These are phyloP conservation scores for Gamarada debralockiae DNA, from an alignment of 495 filamentous ascomycete species.

Conservation along the genomic window DNA sequence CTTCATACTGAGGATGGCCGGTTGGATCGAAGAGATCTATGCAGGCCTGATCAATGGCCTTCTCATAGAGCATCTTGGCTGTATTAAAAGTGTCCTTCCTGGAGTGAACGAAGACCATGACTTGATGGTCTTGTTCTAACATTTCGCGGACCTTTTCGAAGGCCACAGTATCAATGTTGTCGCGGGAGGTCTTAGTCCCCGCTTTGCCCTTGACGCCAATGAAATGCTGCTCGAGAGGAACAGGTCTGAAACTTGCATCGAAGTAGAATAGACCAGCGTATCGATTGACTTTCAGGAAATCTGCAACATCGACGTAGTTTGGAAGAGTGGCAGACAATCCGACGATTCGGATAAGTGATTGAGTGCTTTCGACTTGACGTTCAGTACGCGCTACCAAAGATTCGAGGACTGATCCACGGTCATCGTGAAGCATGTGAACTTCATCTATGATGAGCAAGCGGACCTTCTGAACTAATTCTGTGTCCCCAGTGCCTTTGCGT, in stretches of 20 bases:
- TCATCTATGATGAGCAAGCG: conserved; percentile 96
- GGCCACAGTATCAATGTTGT: conserved; percentile 79
- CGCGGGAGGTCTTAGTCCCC: conserved; percentile 69
- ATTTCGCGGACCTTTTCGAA: conserved; percentile 96
- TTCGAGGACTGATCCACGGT: conserved; percentile 92
- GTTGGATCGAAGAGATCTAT: conserved; percentile 79
- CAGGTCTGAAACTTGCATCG: conserved; percentile 90
- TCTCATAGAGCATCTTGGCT: conserved; percentile 78
- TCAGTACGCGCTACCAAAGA: conserved; percentile 92
- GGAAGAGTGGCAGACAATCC: conserved; percentile 93
- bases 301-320: conserved; percentile 94
- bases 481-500: conserved; percentile 93
- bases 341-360: conserved; percentile 93
- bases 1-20: conserved; percentile 62
- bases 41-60: conserved; percentile 75
- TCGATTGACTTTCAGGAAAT: conserved; percentile 94
- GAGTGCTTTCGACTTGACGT: conserved; percentile 95
- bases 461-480: conserved; percentile 96
- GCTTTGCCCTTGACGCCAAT: conserved; percentile 92
- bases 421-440: conserved; percentile 99
- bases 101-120: conserved; percentile 99
- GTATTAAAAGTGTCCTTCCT: conserved; percentile 90
- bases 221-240: conserved; percentile 96
- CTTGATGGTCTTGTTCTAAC: conserved; percentile 81
- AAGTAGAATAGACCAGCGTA: conserved; percentile 95